These are phyloP conservation scores for Nevesoporus exiguus DNA, from an alignment of 768 basidiomycete genomes.

Conservation along the genomic window DNA sequence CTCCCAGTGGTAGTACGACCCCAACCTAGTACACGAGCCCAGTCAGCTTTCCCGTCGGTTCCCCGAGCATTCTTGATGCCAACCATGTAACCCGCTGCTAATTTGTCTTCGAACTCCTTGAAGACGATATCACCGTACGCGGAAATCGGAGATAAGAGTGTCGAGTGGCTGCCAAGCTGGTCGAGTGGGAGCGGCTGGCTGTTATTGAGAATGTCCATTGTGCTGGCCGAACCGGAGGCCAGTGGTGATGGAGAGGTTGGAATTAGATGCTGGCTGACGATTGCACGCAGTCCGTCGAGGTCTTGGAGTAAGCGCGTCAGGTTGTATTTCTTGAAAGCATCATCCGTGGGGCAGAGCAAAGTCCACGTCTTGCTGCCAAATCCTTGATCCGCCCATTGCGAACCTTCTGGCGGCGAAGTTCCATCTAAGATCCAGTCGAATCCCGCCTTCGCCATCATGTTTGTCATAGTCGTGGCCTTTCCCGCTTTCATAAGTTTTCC, in stretches of 20 bases:
- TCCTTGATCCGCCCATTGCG: slow-evolving; percentile 55
- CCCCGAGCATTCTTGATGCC: slow-evolving; percentile 74
- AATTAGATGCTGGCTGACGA: slow-evolving; percentile 78
- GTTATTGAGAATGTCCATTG: slow-evolving; percentile 47
- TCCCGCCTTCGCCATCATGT: slow-evolving; percentile 77
- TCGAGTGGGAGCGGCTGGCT: slow-evolving; percentile 71
- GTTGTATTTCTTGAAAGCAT: slow-evolving; percentile 86
- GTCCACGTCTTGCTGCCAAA: slow-evolving; percentile 70
- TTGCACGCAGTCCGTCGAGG: slow-evolving; percentile 45
- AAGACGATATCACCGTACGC: slow-evolving; percentile 85
- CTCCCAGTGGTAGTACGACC: slow-evolving; percentile 71
- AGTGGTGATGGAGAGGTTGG: slow-evolving; percentile 37
- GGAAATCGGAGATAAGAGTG: slow-evolving; percentile 63
- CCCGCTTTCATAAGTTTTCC: slow-evolving; percentile 91
- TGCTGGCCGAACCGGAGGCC: slow-evolving; percentile 21
- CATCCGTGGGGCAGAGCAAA: slow-evolving; percentile 86
- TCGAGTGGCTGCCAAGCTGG: slow-evolving; percentile 70
- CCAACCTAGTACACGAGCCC: slow-evolving; percentile 65
- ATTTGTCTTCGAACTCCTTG: slow-evolving; percentile 45
- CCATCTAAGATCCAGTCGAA: slow-evolving; percentile 92
- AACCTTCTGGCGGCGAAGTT: slow-evolving; percentile 67
- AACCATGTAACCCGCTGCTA: slow-evolving; percentile 49
- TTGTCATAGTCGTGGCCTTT: slow-evolving; percentile 85
- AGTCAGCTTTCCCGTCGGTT: slow-evolving; percentile 57
- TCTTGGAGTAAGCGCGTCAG: slow-evolving; percentile 69